phyloP scores from a whole-genome alignment of 129 eudicot species.

The Heracleum sosnowskyi region DNA sequence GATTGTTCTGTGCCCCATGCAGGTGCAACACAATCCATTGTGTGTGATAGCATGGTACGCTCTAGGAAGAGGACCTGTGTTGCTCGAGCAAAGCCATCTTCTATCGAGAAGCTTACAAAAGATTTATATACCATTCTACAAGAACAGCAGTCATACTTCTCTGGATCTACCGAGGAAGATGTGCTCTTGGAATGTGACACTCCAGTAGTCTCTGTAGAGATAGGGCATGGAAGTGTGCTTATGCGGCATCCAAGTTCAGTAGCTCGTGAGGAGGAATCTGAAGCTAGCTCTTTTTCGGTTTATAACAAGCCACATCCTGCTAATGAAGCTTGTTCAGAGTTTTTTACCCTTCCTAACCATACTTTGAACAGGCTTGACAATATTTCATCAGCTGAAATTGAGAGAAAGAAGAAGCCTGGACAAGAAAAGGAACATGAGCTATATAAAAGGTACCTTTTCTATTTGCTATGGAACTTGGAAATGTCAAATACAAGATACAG shows the following conservation, averaged over 20 bases:
- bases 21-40: conserved; percentile 79
- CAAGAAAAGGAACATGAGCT: conserved; percentile 37
- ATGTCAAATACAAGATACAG: not conserved
- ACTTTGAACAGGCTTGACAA: conserved; percentile 35
- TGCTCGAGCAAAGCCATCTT: conserved; percentile 67
- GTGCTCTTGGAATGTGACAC: conserved; percentile 76
- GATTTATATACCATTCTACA: conserved; percentile 81
- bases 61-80: conserved; percentile 86
- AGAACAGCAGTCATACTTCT: conserved; percentile 71
- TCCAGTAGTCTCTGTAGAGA: conserved; percentile 97
- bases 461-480: not conserved
- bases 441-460: conserved; percentile 39
- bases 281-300: conserved; percentile 92
- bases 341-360: conserved; percentile 33
- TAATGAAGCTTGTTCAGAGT: conserved; percentile 61
- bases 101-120: conserved; percentile 86
- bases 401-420: conserved; percentile 41
- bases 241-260: conserved; percentile 81
- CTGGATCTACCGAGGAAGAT: conserved; percentile 82
- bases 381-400: conserved; percentile 28
- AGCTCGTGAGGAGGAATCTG: conserved; percentile 88
- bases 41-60: conserved; percentile 84
- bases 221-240: conserved; percentile 97
- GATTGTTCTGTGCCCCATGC: conserved; percentile 7
- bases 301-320: conserved; percentile 42